Percentiles rank a stretch among this genome's conserved stretches.
These are phyloP conservation scores for Ilex asprella DNA, from an alignment of 257 asterid genomes.

Conservation along the genomic window DNA sequence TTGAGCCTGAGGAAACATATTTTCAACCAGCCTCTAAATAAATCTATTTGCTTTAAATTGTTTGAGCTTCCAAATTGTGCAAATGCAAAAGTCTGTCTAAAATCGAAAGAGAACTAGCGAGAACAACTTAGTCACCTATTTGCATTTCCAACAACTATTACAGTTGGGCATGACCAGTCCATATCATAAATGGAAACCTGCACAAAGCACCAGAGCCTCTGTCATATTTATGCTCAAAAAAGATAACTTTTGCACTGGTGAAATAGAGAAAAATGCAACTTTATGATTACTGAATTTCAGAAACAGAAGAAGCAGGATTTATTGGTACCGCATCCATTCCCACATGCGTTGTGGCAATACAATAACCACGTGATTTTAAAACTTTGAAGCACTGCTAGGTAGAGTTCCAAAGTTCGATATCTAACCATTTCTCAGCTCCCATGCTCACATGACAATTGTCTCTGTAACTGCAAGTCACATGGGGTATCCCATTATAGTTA, in stretches of 20 bases:
- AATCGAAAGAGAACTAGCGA: background rate
- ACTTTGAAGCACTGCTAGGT: constrained; percentile 58
- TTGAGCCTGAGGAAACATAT: no score
- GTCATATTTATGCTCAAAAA: background rate
- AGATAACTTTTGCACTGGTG: background rate
- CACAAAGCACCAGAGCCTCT: constrained; percentile 11
- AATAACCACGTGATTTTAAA: constrained; percentile 86
- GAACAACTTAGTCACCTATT: constrained; percentile 32
- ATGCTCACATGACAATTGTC: constrained; percentile 95
- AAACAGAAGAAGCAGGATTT: background rate
- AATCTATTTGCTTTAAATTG: no score
- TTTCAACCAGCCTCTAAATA: no score
- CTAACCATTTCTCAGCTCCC: constrained; percentile 99
- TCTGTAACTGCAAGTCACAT: constrained; percentile 48
- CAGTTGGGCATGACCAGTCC: constrained; percentile 94
- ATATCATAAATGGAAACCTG: constrained; percentile 84
- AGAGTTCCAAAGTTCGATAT: constrained; percentile 87
- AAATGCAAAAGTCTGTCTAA: no score
- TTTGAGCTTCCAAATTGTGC: no score
- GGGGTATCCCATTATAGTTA: background rate
- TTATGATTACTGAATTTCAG: no score
- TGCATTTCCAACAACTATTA: constrained; percentile 92
- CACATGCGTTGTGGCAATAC: constrained; percentile 79
- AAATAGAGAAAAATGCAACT: background rate
- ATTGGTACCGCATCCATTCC: constrained; percentile 59